These are phyloP conservation scores for Aspergillus calidoustus DNA, from an alignment of 2,329 filamentous ascomycete genomes.

Conservation along the genomic window DNA sequence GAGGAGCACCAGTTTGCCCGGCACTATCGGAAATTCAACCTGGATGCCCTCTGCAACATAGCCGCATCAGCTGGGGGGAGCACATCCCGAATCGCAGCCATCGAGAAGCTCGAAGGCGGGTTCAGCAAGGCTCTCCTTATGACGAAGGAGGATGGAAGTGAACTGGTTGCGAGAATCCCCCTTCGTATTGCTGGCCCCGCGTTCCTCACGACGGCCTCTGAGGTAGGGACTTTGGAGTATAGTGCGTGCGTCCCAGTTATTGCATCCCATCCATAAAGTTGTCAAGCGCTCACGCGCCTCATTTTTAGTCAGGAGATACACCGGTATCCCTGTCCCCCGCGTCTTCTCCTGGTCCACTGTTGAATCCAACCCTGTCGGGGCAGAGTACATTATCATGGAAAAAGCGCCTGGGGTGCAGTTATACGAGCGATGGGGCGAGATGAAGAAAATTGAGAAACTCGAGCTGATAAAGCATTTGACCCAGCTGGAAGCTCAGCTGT, in stretches of 20 bases:
- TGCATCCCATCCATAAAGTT: no score
- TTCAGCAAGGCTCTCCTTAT: slow-evolving; percentile 34
- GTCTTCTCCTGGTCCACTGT: no score
- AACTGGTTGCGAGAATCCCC: slow-evolving; percentile 31
- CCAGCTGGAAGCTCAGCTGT: slow-evolving; percentile 28
- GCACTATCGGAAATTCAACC: slow-evolving; percentile 30
- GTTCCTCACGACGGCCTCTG: slow-evolving; percentile 29
- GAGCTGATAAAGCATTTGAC: slow-evolving; percentile 31
- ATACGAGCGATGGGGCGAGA: slow-evolving; percentile 31
- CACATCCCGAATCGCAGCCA: slow-evolving; percentile 22
- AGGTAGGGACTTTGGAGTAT: slow-evolving; percentile 14
- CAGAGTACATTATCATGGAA: slow-evolving; percentile 49
- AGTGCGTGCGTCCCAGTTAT: background rate
- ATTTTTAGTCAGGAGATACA: background rate
- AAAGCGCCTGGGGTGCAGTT: slow-evolving; percentile 40
- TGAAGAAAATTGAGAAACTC: slow-evolving; percentile 23
- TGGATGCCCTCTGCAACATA: slow-evolving; percentile 30
- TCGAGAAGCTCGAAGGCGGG: slow-evolving; percentile 38
- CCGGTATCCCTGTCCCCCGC: no score
- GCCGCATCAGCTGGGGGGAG: slow-evolving; percentile 20
- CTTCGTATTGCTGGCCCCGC: slow-evolving; percentile 24
- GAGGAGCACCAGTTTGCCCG: slow-evolving; percentile 29
- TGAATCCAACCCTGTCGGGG: slow-evolving; percentile 23
- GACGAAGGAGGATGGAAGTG: slow-evolving; percentile 26
- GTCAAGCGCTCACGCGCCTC: background rate